A percentile compares a stretch with the other conserved stretches of the same genome.
These are phyloP conservation scores for Myxozyma mucilagina DNA, from an alignment of 805 yeast genomes.

Conservation along the genomic window DNA sequence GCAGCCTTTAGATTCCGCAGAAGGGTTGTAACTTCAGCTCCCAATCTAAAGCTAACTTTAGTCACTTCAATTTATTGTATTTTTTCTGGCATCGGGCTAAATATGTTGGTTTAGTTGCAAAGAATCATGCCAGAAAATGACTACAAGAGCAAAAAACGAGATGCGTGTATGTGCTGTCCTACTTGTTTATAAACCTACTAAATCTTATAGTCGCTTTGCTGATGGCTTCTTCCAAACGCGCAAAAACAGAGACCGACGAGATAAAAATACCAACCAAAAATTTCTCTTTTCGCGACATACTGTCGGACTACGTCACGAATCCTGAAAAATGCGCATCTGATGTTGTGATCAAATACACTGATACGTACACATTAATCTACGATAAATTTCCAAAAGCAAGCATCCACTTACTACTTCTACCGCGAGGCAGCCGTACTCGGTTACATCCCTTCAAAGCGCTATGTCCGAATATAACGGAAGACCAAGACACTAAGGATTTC, in stretches of 20 bases:
- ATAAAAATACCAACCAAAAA: neutral
- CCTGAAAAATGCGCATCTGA: slow-evolving; percentile 45
- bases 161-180: slow-evolving; percentile 5
- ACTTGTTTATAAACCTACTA: neutral
- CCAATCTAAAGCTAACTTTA: no score
- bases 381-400: slow-evolving; percentile 67
- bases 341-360: slow-evolving; percentile 51
- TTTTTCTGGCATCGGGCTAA: no score
- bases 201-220: neutral
- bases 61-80: no score
- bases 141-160: slow-evolving; percentile 1
- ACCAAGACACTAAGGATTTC: slow-evolving; percentile 31
- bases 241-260: neutral
- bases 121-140: neutral
- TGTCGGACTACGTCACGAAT: slow-evolving; percentile 50
- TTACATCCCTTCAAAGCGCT: slow-evolving; percentile 57
- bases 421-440: slow-evolving; percentile 49
- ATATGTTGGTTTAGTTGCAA: no score
- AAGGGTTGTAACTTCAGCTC: no score
- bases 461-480: slow-evolving; percentile 30
- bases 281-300: slow-evolving; percentile 43
- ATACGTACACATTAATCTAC: slow-evolving; percentile 53
- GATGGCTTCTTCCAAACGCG: slow-evolving; percentile 5
- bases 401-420: slow-evolving; percentile 62
- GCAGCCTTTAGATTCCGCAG: no score